A percentile compares a stretch with the other conserved stretches of the same genome.
Conservation (phyloP, 129 eudicot genomes). For the Tanacetum coccineum region DNA sequence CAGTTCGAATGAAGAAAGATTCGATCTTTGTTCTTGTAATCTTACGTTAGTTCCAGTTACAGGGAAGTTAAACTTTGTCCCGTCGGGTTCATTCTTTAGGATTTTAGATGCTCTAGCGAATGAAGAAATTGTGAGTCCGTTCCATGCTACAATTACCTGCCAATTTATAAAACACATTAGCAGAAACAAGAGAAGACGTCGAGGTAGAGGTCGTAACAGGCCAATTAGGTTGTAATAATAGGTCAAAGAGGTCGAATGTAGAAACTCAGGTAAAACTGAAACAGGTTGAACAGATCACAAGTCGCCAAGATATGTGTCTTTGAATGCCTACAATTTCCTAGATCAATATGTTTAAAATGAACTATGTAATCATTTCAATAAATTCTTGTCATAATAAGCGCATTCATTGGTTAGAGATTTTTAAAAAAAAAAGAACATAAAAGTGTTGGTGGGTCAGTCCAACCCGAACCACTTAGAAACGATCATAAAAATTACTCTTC, state of each 20-base stretch:
- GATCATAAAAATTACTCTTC: too few relatives aligned
- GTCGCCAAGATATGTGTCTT: not conserved
- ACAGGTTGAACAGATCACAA: not conserved
- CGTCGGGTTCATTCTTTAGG: constrained; percentile 60
- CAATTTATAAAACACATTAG: not conserved
- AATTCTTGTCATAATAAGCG: not conserved
- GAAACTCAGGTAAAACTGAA: not conserved
- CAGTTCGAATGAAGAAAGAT: constrained; percentile 1
- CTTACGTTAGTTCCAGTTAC: constrained; percentile 63
- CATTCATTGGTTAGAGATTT: not conserved
- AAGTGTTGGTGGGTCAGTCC: not conserved
- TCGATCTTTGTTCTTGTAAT: not conserved
- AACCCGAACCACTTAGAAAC: not conserved
- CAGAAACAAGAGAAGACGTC: constrained; percentile 10
- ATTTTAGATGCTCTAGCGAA: constrained; percentile 90
- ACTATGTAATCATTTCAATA: not conserved
- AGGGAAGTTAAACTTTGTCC: constrained; percentile 59
- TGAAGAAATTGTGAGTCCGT: constrained; percentile 79
- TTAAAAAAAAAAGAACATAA: not conserved
- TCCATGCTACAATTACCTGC: constrained; percentile 93
- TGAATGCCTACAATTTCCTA: constrained; percentile 16
- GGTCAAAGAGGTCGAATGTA: not conserved
- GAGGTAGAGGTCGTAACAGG: not conserved
- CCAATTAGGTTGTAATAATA: not conserved
- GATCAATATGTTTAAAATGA: not conserved